These are phyloP conservation scores for Epithemia pelagica DNA, from an alignment of 108 stramenopile species.

Conservation along the genomic window DNA sequence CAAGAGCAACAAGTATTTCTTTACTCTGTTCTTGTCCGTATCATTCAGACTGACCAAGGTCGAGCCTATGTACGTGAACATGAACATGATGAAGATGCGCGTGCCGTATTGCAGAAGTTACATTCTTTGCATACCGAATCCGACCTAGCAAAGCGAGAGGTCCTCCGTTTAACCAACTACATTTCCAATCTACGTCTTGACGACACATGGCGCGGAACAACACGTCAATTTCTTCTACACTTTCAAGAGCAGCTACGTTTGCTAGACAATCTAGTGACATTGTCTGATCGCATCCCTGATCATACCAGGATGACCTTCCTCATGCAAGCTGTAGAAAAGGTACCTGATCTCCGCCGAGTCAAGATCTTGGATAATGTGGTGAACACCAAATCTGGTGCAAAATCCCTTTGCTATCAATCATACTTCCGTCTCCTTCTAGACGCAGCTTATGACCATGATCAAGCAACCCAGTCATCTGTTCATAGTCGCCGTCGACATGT, in stretches of 20 bases:
- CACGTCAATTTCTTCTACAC: neutral
- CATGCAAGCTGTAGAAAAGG: no score
- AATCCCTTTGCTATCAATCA: no score
- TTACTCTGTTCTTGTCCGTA: neutral
- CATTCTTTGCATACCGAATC: neutral
- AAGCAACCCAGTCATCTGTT: no score
- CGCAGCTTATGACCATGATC: no score
- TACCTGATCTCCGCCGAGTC: no score
- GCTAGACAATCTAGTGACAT: no score
- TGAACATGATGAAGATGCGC: constrained; percentile 10
- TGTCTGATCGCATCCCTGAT: no score
- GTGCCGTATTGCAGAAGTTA: constrained; percentile 4
- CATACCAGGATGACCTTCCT: no score
- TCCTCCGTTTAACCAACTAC: neutral
- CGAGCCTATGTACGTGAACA: neutral
- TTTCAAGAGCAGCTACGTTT: constrained; percentile 14
- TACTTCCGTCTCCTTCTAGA: no score
- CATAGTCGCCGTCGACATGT: no score
- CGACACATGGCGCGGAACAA: neutral
- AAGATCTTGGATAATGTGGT: no score
- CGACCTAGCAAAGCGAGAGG: neutral
- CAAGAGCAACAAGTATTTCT: constrained; percentile 5
- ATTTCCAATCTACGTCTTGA: neutral
- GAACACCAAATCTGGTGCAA: no score
- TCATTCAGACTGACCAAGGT: constrained; percentile 5